Percentiles rank a stretch among this genome's conserved stretches.
Conservation (phyloP, 164 flowering plant species). For the Chimonanthus salicifolius region DNA sequence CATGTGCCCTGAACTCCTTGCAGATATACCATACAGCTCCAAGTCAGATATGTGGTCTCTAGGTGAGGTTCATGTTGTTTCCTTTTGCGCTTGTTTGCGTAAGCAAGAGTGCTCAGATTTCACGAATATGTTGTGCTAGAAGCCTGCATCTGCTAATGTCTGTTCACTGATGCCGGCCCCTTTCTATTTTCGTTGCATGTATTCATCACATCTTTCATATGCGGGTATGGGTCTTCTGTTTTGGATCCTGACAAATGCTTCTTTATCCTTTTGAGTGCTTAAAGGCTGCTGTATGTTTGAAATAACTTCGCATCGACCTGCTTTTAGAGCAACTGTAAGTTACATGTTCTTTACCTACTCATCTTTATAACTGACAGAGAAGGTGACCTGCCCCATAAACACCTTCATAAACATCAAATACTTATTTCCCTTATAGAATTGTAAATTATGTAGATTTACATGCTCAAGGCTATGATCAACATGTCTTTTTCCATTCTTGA, state of each 20-base stretch:
- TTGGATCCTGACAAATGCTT: not conserved
- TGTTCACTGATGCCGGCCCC: not conserved
- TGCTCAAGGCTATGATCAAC: not conserved
- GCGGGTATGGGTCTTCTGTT: not conserved
- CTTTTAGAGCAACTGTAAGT: conserved; percentile 64
- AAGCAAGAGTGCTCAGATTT: not conserved
- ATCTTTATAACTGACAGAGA: not conserved
- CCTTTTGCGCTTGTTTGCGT: not conserved
- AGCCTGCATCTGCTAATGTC: not conserved
- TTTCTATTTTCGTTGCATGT: not conserved
- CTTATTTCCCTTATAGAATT: not conserved
- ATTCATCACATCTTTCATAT: not conserved
- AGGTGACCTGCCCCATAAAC: not conserved
- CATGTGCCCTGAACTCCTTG: conserved; percentile 79
- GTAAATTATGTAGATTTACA: not conserved
- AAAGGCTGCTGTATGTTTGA: conserved; percentile 77
- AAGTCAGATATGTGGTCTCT: conserved; percentile 78
- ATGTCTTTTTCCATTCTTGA: not conserved
- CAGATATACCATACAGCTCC: conserved; percentile 68
- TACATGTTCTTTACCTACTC: not conserved
- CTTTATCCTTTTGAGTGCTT: not conserved
- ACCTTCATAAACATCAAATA: not conserved
- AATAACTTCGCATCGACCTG: conserved; percentile 67
- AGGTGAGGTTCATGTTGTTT: conserved; percentile 24
- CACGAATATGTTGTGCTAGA: not conserved